A percentile compares a stretch with the other conserved stretches of the same genome.
Evolutionary conservation across 1,139 yeast genomes (phyloP).

Genomic region (Yarrowia galli): DNA sequence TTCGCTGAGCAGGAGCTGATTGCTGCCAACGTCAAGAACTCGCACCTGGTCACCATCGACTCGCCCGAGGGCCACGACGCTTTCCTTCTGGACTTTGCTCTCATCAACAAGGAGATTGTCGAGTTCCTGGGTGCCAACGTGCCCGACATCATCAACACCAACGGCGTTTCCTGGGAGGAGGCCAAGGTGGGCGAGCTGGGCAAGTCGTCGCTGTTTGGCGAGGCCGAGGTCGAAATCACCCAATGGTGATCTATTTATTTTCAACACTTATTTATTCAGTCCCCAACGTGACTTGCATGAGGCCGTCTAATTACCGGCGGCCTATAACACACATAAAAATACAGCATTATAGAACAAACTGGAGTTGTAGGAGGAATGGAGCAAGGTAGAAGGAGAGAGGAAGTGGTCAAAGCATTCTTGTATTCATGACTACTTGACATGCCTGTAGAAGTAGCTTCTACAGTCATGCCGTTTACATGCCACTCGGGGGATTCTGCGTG

Average conservation of each 20-base stretch:
- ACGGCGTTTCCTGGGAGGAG: constrained; percentile 61
- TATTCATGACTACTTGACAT: too few relatives aligned
- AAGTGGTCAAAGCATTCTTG: too few relatives aligned
- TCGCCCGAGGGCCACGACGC: constrained; percentile 99
- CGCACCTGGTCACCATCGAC: constrained; percentile 70
- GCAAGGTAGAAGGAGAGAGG: too few relatives aligned
- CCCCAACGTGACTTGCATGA: constrained; percentile 39
- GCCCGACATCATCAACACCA: constrained; percentile 61
- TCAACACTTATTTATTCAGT: constrained; percentile 38
- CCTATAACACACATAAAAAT: constrained; percentile 22
- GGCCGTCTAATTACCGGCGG: neutral
- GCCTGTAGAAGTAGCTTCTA: too few relatives aligned
- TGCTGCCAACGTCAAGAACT: constrained; percentile 75
- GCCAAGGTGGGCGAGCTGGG: constrained; percentile 58
- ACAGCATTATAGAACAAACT: constrained; percentile 18
- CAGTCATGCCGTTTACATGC: too few relatives aligned
- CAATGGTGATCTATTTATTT: constrained; percentile 42
- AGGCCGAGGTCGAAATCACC: constrained; percentile 63
- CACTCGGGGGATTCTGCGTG: too few relatives aligned
- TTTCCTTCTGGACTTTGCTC: constrained; percentile 83
- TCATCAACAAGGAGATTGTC: constrained; percentile 73
- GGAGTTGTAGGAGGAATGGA: too few relatives aligned
- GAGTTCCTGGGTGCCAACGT: constrained; percentile 67
- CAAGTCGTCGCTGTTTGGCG: constrained; percentile 87
- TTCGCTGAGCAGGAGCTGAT: constrained; percentile 87